phyloP scores from a whole-genome alignment of 192 early-diverging fungal species.

The Phycomyces blakesleeanus region DNA sequence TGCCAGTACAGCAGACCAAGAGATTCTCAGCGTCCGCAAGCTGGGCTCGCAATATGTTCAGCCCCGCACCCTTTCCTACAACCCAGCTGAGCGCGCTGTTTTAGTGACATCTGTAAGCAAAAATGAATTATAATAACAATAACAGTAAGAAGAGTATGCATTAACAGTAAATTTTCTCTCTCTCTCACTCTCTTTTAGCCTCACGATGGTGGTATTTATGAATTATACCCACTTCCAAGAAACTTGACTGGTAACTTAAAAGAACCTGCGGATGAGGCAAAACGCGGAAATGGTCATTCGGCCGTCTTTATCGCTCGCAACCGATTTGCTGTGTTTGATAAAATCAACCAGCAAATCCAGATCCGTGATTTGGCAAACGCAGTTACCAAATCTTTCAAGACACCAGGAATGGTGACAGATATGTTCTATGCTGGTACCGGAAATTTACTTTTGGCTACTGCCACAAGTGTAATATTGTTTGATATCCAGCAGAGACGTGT shows the following conservation, averaged over 20 bases:
- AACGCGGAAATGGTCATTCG: conserved; percentile 75
- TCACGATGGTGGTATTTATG: conserved; percentile 86
- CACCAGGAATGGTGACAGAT: conserved; percentile 71
- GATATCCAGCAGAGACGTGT: conserved; percentile 82
- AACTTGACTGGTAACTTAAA: conserved; percentile 61
- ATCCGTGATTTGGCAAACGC: conserved; percentile 87
- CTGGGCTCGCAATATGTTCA: conserved; percentile 67
- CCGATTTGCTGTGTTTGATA: conserved; percentile 95
- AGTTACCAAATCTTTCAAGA: conserved; percentile 86
- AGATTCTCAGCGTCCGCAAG: conserved; percentile 74
- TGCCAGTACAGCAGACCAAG: conserved; percentile 67
- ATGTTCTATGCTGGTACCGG: conserved; percentile 89
- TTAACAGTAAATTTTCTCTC: background rate
- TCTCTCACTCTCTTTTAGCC: conserved; percentile 36
- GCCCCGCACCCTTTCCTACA: conserved; percentile 86
- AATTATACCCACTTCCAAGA: conserved; percentile 82
- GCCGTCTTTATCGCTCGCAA: conserved; percentile 96
- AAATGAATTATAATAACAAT: background rate
- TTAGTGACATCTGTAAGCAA: conserved; percentile 69
- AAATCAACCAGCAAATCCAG: conserved; percentile 73
- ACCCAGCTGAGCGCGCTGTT: conserved; percentile 91
- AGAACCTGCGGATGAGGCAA: conserved; percentile 60
- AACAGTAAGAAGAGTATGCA: background rate
- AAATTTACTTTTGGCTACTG: conserved; percentile 77
- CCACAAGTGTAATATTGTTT: conserved; percentile 85